Evolutionary conservation across 2,329 filamentous ascomycete species (phyloP).

Genomic region (Stemphylium beticola): DNA sequence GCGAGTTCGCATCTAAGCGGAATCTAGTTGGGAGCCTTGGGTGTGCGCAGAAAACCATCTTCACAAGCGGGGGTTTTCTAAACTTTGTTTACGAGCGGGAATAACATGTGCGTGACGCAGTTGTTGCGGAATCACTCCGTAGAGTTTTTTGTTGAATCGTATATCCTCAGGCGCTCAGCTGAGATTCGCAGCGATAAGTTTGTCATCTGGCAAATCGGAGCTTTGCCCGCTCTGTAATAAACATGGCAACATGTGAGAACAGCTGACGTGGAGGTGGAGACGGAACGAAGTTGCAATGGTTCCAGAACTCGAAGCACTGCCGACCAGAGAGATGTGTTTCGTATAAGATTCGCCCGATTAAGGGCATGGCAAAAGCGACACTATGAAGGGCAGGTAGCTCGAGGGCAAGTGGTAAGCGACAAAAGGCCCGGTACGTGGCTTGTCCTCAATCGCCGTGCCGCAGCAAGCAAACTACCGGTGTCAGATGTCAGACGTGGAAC

Average conservation of each 20-base stretch:
- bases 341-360: conserved; percentile 23
- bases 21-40: conserved; percentile 6
- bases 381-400: conserved; percentile 9
- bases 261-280: conserved; percentile 31
- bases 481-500: conserved; percentile 8
- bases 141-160: conserved; percentile 9
- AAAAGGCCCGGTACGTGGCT: conserved; percentile 31
- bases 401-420: conserved; percentile 5
- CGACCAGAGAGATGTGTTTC: conserved; percentile 21
- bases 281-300: conserved; percentile 18
- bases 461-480: conserved; percentile 16
- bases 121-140: neutral
- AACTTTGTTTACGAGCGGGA: neutral
- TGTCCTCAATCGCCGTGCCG: conserved; percentile 31
- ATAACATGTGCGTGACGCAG: neutral
- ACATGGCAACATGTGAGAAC: conserved; percentile 14
- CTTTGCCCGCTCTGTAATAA: conserved; percentile 6
- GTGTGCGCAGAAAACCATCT: neutral
- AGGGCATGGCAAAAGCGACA: neutral
- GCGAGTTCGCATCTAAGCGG: conserved; percentile 7
- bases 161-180: conserved; percentile 7
- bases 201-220: conserved; percentile 8
- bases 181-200: conserved; percentile 1
- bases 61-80: neutral
- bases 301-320: conserved; percentile 26